Conservation (phyloP, 306 rosid species). For the Lotus japonicus region DNA sequence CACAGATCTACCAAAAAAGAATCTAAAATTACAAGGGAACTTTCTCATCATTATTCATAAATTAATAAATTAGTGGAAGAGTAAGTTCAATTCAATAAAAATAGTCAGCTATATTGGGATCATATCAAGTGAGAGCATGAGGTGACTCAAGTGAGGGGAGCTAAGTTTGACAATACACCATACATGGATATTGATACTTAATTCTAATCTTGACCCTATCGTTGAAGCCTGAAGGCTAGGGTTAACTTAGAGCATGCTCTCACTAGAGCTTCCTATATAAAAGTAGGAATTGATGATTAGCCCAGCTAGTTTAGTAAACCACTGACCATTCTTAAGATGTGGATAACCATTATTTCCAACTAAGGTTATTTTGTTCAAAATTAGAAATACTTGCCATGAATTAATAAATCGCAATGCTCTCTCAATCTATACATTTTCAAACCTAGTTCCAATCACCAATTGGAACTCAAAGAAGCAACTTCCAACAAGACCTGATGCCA, state of each 20-base stretch:
- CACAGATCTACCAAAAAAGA: conserved; percentile 54
- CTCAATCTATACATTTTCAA: not conserved
- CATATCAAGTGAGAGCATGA: not conserved
- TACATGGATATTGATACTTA: too few species aligned
- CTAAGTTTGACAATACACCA: too few species aligned
- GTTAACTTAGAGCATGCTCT: too few species aligned
- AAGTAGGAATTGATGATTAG: too few species aligned
- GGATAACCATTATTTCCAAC: too few species aligned
- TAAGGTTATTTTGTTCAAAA: too few species aligned
- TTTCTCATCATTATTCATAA: not conserved
- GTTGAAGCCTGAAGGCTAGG: too few species aligned
- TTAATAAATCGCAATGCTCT: not conserved
- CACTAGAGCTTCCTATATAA: too few species aligned
- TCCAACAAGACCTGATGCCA: not conserved
- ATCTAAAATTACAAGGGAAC: conserved; percentile 5
- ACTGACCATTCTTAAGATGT: not conserved
- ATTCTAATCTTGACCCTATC: too few species aligned
- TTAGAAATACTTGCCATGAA: too few species aligned
- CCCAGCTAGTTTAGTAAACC: not conserved
- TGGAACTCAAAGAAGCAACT: not conserved
- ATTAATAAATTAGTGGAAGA: not conserved
- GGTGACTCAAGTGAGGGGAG: too few species aligned
- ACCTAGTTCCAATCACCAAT: not conserved
- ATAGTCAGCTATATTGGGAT: not conserved
- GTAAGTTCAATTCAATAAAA: not conserved